A percentile compares a stretch with the other conserved stretches of the same genome.
Evolutionary conservation across 495 filamentous ascomycete species (phyloP).

Genomic region (Penicillium macrosclerotiorum): DNA sequence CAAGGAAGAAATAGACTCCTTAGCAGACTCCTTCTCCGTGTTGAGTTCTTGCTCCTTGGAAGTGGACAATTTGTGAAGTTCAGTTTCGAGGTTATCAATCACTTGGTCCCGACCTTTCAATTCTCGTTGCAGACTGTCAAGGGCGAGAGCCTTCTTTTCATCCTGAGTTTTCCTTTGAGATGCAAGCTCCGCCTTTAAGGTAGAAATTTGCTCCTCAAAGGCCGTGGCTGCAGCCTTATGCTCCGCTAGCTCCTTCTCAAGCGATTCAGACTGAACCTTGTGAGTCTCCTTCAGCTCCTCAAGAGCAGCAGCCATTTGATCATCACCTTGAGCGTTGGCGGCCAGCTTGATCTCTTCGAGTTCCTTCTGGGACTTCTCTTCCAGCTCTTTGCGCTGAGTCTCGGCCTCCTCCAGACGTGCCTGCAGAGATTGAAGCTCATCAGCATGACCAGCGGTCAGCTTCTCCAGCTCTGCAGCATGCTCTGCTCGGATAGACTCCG

Average conservation of each 20-base stretch:
- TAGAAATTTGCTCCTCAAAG: conserved; percentile 38
- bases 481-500: conserved; percentile 33
- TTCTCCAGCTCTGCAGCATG: conserved; percentile 40
- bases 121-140: conserved; percentile 39
- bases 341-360: conserved; percentile 40
- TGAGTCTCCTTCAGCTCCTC: conserved; percentile 42
- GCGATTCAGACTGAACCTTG: conserved; percentile 35
- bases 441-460: conserved; percentile 33
- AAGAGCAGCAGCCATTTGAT: conserved; percentile 31
- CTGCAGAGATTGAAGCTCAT: conserved; percentile 37
- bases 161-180: conserved; percentile 32
- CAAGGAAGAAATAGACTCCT: conserved; percentile 27
- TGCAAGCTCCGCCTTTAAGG: conserved; percentile 40
- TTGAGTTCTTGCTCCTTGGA: conserved; percentile 42
- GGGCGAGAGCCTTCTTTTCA: conserved; percentile 38
- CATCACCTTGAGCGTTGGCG: conserved; percentile 36
- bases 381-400: conserved; percentile 37
- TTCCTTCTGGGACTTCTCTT: conserved; percentile 40
- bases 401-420: conserved; percentile 40
- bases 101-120: conserved; percentile 43
- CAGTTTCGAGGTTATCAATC: conserved; percentile 42
- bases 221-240: conserved; percentile 36
- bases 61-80: conserved; percentile 38
- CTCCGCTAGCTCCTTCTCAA: conserved; percentile 36
- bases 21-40: conserved; percentile 41